phyloP scores from a whole-genome alignment of 805 yeast genomes.

The Barnettozyma wickerhamii region DNA sequence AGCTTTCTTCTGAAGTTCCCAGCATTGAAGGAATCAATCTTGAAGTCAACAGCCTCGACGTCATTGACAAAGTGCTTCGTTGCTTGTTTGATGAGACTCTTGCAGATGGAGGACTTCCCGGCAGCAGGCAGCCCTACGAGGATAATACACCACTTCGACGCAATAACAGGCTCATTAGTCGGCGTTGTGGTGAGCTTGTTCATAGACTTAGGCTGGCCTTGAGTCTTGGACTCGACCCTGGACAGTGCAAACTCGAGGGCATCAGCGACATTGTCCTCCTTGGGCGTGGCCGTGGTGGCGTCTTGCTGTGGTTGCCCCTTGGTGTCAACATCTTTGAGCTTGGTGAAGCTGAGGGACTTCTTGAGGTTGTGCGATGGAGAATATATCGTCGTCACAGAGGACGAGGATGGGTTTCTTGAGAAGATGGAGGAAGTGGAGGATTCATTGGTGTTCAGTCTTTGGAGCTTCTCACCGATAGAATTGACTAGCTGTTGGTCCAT shows the following conservation, averaged over 20 bases:
- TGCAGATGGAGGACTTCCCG: conserved; percentile 71
- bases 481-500: conserved; percentile 5
- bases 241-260: conserved; percentile 16
- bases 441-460: conserved; percentile 22
- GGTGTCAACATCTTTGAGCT: conserved; percentile 13
- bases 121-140: conserved; percentile 77
- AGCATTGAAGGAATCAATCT: conserved; percentile 58
- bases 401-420: conserved; percentile 23
- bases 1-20: conserved; percentile 61
- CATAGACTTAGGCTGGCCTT: conserved; percentile 18
- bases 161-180: conserved; percentile 18
- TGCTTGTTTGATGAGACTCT: conserved; percentile 55
- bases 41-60: conserved; percentile 18
- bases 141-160: conserved; percentile 55
- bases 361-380: conserved; percentile 10
- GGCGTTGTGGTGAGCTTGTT: conserved; percentile 26
- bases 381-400: conserved; percentile 18
- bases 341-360: conserved; percentile 18
- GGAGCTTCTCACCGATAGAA: conserved; percentile 13
- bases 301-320: too few species aligned
- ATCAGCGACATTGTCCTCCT: conserved; percentile 9
- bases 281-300: too few species aligned
- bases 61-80: conserved; percentile 23
- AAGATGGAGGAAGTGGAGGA: conserved; percentile 18
- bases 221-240: conserved; percentile 5